A percentile compares a stretch with the other conserved stretches of the same genome.
phyloP scores from a whole-genome alignment of 495 filamentous ascomycete species.

The Neurospora sublineolata region DNA sequence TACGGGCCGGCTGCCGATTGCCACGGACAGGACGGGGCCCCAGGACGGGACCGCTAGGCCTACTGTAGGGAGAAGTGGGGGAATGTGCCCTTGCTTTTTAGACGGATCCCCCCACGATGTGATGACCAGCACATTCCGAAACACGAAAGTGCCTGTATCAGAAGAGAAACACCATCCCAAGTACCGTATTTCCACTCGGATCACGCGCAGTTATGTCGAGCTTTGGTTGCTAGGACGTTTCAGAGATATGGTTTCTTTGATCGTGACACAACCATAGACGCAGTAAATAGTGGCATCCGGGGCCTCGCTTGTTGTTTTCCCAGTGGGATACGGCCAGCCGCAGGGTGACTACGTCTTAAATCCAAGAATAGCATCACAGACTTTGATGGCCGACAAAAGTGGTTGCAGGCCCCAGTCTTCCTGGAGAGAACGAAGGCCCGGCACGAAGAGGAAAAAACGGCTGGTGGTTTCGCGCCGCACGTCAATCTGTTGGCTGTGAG shows the following conservation, averaged over 20 bases:
- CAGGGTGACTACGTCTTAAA: neutral
- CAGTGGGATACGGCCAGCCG: neutral
- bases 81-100: neutral
- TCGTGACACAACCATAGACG: neutral
- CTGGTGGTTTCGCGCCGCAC: neutral
- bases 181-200: neutral
- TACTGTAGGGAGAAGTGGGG: slow-evolving; percentile 1
- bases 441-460: neutral
- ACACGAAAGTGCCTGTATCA: slow-evolving; percentile 9
- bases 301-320: neutral
- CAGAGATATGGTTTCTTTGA: neutral
- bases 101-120: slow-evolving; percentile 3
- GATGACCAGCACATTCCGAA: slow-evolving; percentile 9
- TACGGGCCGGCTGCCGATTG: neutral
- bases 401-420: neutral
- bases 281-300: neutral
- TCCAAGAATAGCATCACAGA: neutral
- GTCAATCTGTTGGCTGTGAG: neutral
- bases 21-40: neutral
- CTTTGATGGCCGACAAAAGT: neutral
- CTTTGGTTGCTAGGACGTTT: neutral
- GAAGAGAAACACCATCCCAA: neutral
- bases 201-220: slow-evolving; percentile 1
- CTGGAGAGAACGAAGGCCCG: neutral
- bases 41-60: neutral